phyloP scores from a whole-genome alignment of 2,329 filamentous ascomycete genomes.

The Mycosphaerella sp. region DNA sequence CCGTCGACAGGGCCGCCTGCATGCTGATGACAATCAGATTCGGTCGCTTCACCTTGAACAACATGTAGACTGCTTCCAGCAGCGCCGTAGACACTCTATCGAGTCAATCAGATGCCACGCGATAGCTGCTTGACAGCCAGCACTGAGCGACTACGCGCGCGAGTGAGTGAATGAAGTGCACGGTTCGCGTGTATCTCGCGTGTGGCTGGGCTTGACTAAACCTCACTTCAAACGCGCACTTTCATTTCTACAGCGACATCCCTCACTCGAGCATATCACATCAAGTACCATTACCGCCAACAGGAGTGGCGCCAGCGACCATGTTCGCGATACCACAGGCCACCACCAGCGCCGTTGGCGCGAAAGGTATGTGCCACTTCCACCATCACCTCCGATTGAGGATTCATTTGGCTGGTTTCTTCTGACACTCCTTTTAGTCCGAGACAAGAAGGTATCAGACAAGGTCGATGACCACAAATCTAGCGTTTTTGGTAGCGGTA shows the following conservation, averaged over 20 bases:
- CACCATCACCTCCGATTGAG: constrained; percentile 3
- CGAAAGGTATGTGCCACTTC: neutral
- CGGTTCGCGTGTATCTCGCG: neutral
- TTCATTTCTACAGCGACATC: neutral
- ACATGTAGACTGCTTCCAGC: too few species aligned
- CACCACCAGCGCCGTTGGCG: constrained; percentile 3
- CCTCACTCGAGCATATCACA: neutral
- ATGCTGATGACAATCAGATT: too few species aligned
- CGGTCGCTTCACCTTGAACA: too few species aligned
- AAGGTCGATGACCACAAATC: neutral
- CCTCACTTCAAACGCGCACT: neutral
- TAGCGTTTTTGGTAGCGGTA: constrained; percentile 1
- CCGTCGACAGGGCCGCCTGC: too few species aligned
- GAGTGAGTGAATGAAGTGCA: too few species aligned
- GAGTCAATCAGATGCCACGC: too few species aligned
- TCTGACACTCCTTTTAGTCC: neutral
- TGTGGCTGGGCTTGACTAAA: neutral
- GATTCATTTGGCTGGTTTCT: neutral
- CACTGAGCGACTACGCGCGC: too few species aligned
- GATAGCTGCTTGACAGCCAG: too few species aligned
- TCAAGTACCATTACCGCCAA: neutral
- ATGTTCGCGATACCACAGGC: constrained; percentile 17
- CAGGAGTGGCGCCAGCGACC: neutral
- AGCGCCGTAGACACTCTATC: too few species aligned
- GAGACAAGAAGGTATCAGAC: neutral